These are phyloP conservation scores for Phaeosphaeriaceae sp. DNA, from an alignment of 2,329 filamentous ascomycete genomes.

Conservation along the genomic window DNA sequence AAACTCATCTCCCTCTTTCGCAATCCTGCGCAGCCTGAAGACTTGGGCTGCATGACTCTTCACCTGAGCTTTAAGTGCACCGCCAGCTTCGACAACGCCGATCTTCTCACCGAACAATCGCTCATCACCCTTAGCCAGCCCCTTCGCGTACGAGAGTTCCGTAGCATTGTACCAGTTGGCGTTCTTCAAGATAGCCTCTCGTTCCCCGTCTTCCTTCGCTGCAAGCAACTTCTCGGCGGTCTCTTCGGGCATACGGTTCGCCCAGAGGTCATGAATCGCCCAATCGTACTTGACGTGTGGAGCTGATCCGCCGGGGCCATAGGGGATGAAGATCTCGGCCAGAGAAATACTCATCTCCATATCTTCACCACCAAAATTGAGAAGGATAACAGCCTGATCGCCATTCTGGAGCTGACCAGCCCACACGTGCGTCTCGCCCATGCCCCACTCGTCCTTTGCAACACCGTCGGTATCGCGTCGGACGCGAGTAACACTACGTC, in stretches of 20 bases:
- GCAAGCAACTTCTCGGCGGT: slow-evolving; percentile 23
- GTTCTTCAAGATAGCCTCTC: slow-evolving; percentile 21
- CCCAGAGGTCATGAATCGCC: slow-evolving; percentile 35
- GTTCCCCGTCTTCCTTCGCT: slow-evolving; percentile 13
- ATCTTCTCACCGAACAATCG: slow-evolving; percentile 33
- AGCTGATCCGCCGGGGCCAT: slow-evolving; percentile 32
- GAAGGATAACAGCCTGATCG: slow-evolving; percentile 29
- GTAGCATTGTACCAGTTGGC: slow-evolving; percentile 34
- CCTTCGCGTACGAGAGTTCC: slow-evolving; percentile 26
- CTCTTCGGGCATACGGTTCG: slow-evolving; percentile 25
- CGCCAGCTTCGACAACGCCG: slow-evolving; percentile 28
- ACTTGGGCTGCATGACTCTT: slow-evolving; percentile 31
- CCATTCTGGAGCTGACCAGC: slow-evolving; percentile 29
- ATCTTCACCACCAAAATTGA: slow-evolving; percentile 28
- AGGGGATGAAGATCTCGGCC: slow-evolving; percentile 32
- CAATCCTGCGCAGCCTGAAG: slow-evolving; percentile 25
- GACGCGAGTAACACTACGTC: slow-evolving; percentile 30
- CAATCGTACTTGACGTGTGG: slow-evolving; percentile 32
- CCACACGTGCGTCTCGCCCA: slow-evolving; percentile 37
- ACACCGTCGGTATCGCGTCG: slow-evolving; percentile 23
- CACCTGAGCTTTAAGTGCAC: slow-evolving; percentile 22
- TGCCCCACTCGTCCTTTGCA: slow-evolving; percentile 30
- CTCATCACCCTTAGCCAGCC: slow-evolving; percentile 23
- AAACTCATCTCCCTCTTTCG: slow-evolving; percentile 27
- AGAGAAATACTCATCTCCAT: slow-evolving; percentile 30